Evolutionary conservation across 495 filamentous ascomycete species (phyloP).

Genomic region (Rhypophila decipiens): DNA sequence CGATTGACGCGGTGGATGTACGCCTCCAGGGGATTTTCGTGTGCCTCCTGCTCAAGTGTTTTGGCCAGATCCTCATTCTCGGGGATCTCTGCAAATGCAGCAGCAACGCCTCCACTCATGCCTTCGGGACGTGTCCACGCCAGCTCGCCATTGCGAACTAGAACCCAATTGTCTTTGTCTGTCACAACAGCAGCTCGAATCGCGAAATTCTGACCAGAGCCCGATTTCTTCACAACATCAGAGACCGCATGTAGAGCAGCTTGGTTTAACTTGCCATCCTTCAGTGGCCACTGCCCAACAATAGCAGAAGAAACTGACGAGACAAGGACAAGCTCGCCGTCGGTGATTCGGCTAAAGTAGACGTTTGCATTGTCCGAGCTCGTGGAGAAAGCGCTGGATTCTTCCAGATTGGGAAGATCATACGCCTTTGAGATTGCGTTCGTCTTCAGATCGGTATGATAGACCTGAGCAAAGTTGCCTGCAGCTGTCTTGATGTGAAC

Average conservation of each 20-base stretch:
- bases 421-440: constrained; percentile 65
- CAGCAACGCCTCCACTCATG: constrained; percentile 66
- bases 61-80: constrained; percentile 65
- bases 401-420: constrained; percentile 59
- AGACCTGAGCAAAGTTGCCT: constrained; percentile 78
- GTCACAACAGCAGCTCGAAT: constrained; percentile 69
- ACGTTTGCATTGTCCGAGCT: constrained; percentile 74
- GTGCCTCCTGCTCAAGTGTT: constrained; percentile 77
- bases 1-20: constrained; percentile 84
- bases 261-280: constrained; percentile 30
- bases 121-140: constrained; percentile 80
- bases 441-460: constrained; percentile 68
- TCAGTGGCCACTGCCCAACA: constrained; percentile 63
- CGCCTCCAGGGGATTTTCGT: constrained; percentile 68
- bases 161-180: constrained; percentile 67
- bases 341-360: constrained; percentile 76
- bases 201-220: constrained; percentile 54
- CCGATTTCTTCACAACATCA: constrained; percentile 66
- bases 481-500: constrained; percentile 70
- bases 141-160: constrained; percentile 73
- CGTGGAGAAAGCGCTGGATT: constrained; percentile 68
- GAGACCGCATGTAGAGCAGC: constrained; percentile 61
- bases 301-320: constrained; percentile 73
- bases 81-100: constrained; percentile 71
- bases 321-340: constrained; percentile 62